A percentile compares a stretch with the other conserved stretches of the same genome.
These are phyloP conservation scores for Aspergillus leporis DNA, from an alignment of 495 filamentous ascomycete genomes.

Conservation along the genomic window DNA sequence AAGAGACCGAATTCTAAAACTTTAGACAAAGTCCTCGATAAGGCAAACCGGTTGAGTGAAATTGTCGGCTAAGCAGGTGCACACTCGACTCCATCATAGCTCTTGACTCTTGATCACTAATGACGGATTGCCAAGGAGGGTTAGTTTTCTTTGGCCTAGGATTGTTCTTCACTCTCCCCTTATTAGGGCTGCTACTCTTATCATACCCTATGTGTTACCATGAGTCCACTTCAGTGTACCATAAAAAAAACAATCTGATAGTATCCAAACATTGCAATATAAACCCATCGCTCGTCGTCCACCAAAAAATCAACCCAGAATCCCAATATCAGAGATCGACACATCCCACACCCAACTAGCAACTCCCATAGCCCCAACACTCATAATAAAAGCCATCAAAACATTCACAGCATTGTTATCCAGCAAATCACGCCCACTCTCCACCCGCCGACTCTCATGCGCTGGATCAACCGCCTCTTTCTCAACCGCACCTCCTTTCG, in stretches of 20 bases:
- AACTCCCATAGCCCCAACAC: slow-evolving; percentile 71
- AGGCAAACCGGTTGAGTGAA: too few relatives aligned
- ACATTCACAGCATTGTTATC: slow-evolving; percentile 96
- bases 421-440: slow-evolving; percentile 72
- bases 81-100: too few relatives aligned
- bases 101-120: not conserved
- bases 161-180: not conserved
- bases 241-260: not conserved
- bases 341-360: slow-evolving; percentile 44
- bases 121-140: not conserved
- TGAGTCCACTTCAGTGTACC: not conserved
- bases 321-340: slow-evolving; percentile 23
- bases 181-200: not conserved
- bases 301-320: not conserved
- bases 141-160: not conserved
- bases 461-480: slow-evolving; percentile 17
- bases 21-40: not conserved
- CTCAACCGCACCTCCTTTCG: not conserved
- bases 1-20: not conserved
- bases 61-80: too few relatives aligned
- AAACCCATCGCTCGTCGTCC: not conserved
- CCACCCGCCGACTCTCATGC: slow-evolving; percentile 68
- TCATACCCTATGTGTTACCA: not conserved
- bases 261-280: not conserved
- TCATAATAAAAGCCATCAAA: slow-evolving; percentile 82